Evolutionary conservation across 371 early-diverging fungal species (phyloP).

Genomic region (Mucor piriformis): DNA sequence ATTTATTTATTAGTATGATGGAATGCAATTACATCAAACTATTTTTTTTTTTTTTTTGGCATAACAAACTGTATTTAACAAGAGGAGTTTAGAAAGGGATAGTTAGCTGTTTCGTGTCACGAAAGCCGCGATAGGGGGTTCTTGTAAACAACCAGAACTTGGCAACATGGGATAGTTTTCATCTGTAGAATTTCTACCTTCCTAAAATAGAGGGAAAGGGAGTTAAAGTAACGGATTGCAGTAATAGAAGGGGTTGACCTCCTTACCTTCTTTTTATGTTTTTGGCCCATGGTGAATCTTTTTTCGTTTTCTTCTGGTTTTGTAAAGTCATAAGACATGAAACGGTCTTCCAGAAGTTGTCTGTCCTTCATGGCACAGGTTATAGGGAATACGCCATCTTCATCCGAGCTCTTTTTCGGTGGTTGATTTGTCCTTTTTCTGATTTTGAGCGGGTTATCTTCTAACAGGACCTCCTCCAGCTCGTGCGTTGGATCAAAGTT

Average conservation of each 20-base stretch:
- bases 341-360: conserved; percentile 68
- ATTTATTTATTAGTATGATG: no score
- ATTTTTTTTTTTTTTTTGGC: no score
- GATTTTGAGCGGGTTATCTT: conserved; percentile 87
- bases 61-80: no score
- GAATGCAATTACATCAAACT: no score
- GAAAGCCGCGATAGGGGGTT: not conserved
- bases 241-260: not conserved
- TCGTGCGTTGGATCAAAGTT: conserved; percentile 97
- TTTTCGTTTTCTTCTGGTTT: conserved; percentile 48
- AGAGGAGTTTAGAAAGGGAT: no score
- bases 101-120: not conserved
- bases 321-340: conserved; percentile 66
- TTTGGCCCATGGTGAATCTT: not conserved
- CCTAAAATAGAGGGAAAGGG: not conserved
- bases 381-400: conserved; percentile 22
- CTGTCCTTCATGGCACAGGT: conserved; percentile 34
- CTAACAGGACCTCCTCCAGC: conserved; percentile 90
- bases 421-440: conserved; percentile 27
- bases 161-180: not conserved
- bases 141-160: not conserved
- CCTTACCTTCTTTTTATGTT: not conserved
- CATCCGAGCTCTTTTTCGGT: conserved; percentile 30
- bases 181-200: not conserved
- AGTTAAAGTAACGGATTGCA: not conserved